Percentiles rank a stretch among this genome's conserved stretches.
Conservation (phyloP, 2,329 filamentous ascomycete species). For the Chaetomium strumarium region DNA sequence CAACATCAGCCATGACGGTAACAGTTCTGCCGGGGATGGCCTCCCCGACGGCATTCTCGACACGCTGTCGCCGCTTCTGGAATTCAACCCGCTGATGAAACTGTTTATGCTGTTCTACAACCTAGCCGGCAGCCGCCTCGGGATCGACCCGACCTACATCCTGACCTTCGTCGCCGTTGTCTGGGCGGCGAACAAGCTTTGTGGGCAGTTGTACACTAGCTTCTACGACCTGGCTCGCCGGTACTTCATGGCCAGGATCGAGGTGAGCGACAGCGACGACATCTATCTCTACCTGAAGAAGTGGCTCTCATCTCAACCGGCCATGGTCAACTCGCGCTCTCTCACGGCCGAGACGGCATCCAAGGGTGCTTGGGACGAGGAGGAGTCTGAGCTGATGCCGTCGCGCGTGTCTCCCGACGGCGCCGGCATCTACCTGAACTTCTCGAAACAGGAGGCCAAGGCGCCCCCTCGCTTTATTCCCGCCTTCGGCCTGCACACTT, state of each 20-base stretch:
- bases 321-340: constrained; percentile 44
- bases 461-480: constrained; percentile 49
- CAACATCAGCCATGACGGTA: constrained; percentile 18
- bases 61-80: constrained; percentile 40
- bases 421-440: constrained; percentile 49
- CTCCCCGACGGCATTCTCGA: constrained; percentile 33
- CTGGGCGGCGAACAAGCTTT: constrained; percentile 41
- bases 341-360: constrained; percentile 51
- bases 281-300: constrained; percentile 55
- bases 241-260: constrained; percentile 47
- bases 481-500: constrained; percentile 46
- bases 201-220: constrained; percentile 32
- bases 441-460: constrained; percentile 51
- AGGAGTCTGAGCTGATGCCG: constrained; percentile 37
- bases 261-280: constrained; percentile 49
- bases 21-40: constrained; percentile 16
- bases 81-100: constrained; percentile 36
- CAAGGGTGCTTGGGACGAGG: constrained; percentile 52
- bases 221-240: constrained; percentile 32
- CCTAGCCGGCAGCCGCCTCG: constrained; percentile 39
- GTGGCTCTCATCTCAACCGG: constrained; percentile 50
- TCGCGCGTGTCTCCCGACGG: constrained; percentile 34
- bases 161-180: constrained; percentile 41
- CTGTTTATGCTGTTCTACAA: constrained; percentile 42
- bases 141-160: constrained; percentile 44